phyloP scores from a whole-genome alignment of 257 asterid genomes.

The Craterostigma plantagineum region DNA sequence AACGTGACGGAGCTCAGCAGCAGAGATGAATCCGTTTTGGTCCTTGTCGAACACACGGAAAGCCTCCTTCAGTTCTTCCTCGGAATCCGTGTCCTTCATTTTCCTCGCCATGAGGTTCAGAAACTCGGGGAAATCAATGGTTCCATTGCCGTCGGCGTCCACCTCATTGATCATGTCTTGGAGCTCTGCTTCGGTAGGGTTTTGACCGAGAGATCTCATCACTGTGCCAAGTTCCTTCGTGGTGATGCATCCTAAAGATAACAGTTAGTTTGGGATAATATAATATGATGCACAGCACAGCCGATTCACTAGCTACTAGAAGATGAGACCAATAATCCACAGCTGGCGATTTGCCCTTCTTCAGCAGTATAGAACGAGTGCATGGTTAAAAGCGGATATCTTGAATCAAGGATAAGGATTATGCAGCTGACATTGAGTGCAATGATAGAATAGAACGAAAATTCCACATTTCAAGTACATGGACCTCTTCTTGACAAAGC shows the following conservation, averaged over 20 bases:
- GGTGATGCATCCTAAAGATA: constrained; percentile 15
- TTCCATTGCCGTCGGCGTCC: constrained; percentile 21
- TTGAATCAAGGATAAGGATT: too few species aligned
- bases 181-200: constrained; percentile 19
- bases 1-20: constrained; percentile 21
- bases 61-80: constrained; percentile 19
- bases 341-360: too few species aligned
- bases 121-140: constrained; percentile 19
- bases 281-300: too few species aligned
- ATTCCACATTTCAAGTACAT: too few species aligned
- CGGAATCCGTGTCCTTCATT: constrained; percentile 18
- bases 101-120: constrained; percentile 17
- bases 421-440: too few species aligned
- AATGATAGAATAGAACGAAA: too few species aligned
- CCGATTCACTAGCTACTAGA: too few species aligned
- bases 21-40: constrained; percentile 19
- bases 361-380: too few species aligned
- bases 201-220: constrained; percentile 19
- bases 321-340: too few species aligned
- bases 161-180: constrained; percentile 21
- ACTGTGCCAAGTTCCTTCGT: constrained; percentile 21
- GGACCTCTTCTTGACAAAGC: too few species aligned
- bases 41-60: constrained; percentile 20
- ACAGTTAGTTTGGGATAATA: too few species aligned
- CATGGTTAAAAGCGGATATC: too few species aligned